These are phyloP conservation scores for Allantophomopsis cytisporea DNA, from an alignment of 2,329 filamentous ascomycete genomes.

Conservation along the genomic window DNA sequence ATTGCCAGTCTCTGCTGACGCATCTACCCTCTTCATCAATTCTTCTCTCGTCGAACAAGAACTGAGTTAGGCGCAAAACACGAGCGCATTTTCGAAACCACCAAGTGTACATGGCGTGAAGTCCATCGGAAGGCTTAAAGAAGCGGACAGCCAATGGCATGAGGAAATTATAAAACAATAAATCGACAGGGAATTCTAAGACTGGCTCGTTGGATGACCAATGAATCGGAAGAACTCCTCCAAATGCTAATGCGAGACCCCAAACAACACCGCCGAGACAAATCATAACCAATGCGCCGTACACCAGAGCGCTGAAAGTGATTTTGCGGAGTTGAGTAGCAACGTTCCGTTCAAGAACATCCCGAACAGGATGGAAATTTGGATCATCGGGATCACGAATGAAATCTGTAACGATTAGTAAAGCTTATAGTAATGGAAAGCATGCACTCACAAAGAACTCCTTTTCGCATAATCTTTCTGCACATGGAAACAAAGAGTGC, in stretches of 20 bases:
- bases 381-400: conserved; percentile 97
- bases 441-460: conserved; percentile 65
- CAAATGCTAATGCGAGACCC: conserved; percentile 59
- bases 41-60: conserved; percentile 76
- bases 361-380: conserved; percentile 92
- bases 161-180: conserved; percentile 93
- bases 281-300: conserved; percentile 81
- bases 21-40: conserved; percentile 70
- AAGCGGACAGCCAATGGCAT: conserved; percentile 78
- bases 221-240: conserved; percentile 72
- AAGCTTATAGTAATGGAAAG: neutral
- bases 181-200: conserved; percentile 84
- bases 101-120: conserved; percentile 84
- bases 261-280: conserved; percentile 94
- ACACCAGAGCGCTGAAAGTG: conserved; percentile 87
- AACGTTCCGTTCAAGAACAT: conserved; percentile 87
- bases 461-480: conserved; percentile 89
- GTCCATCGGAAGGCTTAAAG: conserved; percentile 71
- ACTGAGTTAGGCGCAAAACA: conserved; percentile 70
- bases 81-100: conserved; percentile 88
- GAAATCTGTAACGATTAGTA: conserved; percentile 51
- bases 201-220: conserved; percentile 90
- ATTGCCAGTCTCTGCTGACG: conserved; percentile 44
- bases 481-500: conserved; percentile 98
- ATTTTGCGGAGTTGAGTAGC: conserved; percentile 93